A percentile compares a stretch with the other conserved stretches of the same genome.
Conservation (phyloP, 1,284 basidiomycete species). For the Inonotus hispidus region DNA sequence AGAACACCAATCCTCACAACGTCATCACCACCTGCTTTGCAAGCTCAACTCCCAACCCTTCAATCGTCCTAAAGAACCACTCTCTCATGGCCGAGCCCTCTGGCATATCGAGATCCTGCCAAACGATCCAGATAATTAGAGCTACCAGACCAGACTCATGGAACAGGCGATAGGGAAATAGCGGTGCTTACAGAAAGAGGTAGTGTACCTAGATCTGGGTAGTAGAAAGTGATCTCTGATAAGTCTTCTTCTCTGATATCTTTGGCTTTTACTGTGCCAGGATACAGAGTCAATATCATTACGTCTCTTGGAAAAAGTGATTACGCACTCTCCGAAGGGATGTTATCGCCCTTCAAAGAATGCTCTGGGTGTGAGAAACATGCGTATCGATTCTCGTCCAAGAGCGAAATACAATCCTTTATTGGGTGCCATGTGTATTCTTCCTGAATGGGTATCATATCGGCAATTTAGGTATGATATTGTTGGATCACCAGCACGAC, state of each 20-base stretch:
- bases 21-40: conserved; percentile 2
- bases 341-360: conserved; percentile 32
- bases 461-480: background rate
- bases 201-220: background rate
- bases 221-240: background rate
- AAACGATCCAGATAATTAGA: background rate
- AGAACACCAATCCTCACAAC: background rate
- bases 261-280: background rate
- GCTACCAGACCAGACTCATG: background rate
- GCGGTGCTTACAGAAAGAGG: background rate
- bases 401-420: conserved; percentile 47
- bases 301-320: background rate
- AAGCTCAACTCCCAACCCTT: conserved; percentile 36
- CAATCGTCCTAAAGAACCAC: conserved; percentile 4
- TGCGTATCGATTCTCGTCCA: conserved; percentile 64
- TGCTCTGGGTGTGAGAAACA: conserved; percentile 62
- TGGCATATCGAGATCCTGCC: background rate
- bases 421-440: conserved; percentile 75
- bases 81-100: background rate
- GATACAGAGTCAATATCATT: background rate
- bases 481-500: background rate
- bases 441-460: conserved; percentile 42
- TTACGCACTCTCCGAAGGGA: background rate
- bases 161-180: background rate
- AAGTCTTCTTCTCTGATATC: conserved; percentile 8